Conservation (phyloP, 2,329 filamentous ascomycete genomes). For the Aureobasidium musti region DNA sequence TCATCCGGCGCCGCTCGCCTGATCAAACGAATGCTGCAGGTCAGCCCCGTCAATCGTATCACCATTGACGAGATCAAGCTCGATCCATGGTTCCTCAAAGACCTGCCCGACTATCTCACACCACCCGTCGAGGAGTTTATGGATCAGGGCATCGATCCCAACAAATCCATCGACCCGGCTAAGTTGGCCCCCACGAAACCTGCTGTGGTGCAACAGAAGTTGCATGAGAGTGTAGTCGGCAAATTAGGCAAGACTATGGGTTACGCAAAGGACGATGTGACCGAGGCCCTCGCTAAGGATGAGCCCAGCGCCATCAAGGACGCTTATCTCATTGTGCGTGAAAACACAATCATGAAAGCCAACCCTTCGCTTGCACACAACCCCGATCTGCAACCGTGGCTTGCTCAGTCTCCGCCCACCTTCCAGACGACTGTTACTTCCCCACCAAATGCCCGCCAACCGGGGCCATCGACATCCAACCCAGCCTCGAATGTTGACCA, state of each 20-base stretch:
- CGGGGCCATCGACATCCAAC: slow-evolving; percentile 31
- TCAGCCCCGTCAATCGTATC: slow-evolving; percentile 90
- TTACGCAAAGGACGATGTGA: slow-evolving; percentile 90
- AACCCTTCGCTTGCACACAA: slow-evolving; percentile 66
- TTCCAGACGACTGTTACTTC: slow-evolving; percentile 45
- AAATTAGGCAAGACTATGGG: slow-evolving; percentile 99
- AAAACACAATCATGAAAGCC: slow-evolving; percentile 95
- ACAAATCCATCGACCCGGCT: slow-evolving; percentile 82
- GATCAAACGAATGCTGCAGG: slow-evolving; percentile 91
- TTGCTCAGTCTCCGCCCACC: slow-evolving; percentile 58
- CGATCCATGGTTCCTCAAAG: slow-evolving; percentile 91
- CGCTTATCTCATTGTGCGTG: slow-evolving; percentile 94
- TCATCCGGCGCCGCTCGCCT: slow-evolving; percentile 77
- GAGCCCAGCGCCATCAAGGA: slow-evolving; percentile 99
- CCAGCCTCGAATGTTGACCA: slow-evolving; percentile 41
- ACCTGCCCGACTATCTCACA: slow-evolving; percentile 82
- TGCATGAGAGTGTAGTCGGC: slow-evolving; percentile 88
- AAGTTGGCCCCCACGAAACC: slow-evolving; percentile 79
- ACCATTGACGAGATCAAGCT: slow-evolving; percentile 91
- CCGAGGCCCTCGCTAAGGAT: slow-evolving; percentile 86
- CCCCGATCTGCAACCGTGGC: slow-evolving; percentile 56
- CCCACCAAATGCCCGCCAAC: slow-evolving; percentile 38
- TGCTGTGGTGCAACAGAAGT: slow-evolving; percentile 77
- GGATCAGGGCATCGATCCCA: slow-evolving; percentile 90
- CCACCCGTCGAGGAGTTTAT: slow-evolving; percentile 88